phyloP scores from a whole-genome alignment of 129 eudicot species.

The Centella asiatica region DNA sequence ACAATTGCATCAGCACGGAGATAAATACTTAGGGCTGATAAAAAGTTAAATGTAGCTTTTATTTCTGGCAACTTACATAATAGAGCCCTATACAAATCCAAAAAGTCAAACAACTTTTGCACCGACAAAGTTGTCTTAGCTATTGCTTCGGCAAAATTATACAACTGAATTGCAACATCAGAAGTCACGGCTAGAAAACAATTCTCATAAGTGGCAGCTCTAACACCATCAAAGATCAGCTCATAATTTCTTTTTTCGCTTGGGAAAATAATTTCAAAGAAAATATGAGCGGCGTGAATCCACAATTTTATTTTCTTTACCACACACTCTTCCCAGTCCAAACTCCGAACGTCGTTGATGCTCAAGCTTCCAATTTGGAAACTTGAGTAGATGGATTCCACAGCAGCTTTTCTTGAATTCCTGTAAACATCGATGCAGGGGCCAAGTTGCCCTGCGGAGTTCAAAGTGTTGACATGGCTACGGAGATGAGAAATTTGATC shows the following conservation, averaged over 20 bases:
- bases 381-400: not conserved
- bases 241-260: not conserved
- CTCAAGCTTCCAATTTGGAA: not conserved
- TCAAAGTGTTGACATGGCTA: not conserved
- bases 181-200: not conserved
- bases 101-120: slow-evolving; percentile 5
- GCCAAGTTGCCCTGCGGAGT: not conserved
- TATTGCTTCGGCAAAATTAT: not conserved
- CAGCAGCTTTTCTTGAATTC: not conserved
- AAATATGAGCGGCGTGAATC: not conserved
- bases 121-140: not conserved
- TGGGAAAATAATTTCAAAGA: not conserved
- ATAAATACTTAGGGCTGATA: not conserved
- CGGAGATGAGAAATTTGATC: not conserved
- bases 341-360: not conserved
- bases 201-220: not conserved
- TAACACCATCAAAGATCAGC: not conserved
- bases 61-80: not conserved
- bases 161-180: not conserved
- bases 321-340: not conserved
- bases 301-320: not conserved
- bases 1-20: not conserved
- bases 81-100: slow-evolving; percentile 1
- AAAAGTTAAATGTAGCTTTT: not conserved
- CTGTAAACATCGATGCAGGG: not conserved